Conservation (phyloP, 495 filamentous ascomycete species). For the Talaromyces borbonicus region DNA sequence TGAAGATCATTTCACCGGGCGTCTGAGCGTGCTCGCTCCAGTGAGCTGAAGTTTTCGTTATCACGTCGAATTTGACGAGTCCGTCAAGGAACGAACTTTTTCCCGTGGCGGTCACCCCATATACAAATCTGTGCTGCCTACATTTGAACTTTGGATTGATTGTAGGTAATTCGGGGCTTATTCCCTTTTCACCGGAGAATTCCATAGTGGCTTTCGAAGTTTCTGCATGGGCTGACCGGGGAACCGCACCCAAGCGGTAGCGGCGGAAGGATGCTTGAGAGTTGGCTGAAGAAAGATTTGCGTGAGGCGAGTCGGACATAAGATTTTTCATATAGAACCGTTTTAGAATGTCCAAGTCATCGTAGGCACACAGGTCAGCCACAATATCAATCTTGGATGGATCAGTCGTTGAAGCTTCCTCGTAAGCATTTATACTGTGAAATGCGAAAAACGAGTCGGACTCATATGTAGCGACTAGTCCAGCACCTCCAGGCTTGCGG, state of each 20-base stretch:
- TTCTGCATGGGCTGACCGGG: slow-evolving; percentile 8
- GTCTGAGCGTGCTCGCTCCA: slow-evolving; percentile 56
- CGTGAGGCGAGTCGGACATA: slow-evolving; percentile 26
- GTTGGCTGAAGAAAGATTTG: slow-evolving; percentile 16
- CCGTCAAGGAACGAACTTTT: slow-evolving; percentile 54
- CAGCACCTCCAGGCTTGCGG: slow-evolving; percentile 31
- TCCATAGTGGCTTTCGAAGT: slow-evolving; percentile 19
- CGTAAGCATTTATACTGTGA: slow-evolving; percentile 66
- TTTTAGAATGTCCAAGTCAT: slow-evolving; percentile 42
- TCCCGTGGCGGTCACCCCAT: slow-evolving; percentile 46
- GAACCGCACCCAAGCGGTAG: slow-evolving; percentile 37
- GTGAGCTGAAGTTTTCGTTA: slow-evolving; percentile 33
- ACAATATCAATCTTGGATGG: slow-evolving; percentile 38
- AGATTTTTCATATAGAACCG: slow-evolving; percentile 50
- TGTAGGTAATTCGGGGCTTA: slow-evolving; percentile 52
- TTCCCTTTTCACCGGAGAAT: slow-evolving; percentile 21
- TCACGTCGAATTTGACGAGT: slow-evolving; percentile 58
- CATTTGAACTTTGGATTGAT: slow-evolving; percentile 52
- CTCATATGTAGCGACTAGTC: slow-evolving; percentile 50
- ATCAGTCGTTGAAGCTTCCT: slow-evolving; percentile 37
- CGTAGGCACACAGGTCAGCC: slow-evolving; percentile 47
- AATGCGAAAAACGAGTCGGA: slow-evolving; percentile 61
- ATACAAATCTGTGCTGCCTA: slow-evolving; percentile 52
- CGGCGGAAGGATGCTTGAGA: slow-evolving; percentile 31
- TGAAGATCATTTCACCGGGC: slow-evolving; percentile 67